Evolutionary conservation across 208 protist genomes (phyloP), one percentile per base, ranked within the genome.

Genomic region (Blechomonas ayalai): DNA sequence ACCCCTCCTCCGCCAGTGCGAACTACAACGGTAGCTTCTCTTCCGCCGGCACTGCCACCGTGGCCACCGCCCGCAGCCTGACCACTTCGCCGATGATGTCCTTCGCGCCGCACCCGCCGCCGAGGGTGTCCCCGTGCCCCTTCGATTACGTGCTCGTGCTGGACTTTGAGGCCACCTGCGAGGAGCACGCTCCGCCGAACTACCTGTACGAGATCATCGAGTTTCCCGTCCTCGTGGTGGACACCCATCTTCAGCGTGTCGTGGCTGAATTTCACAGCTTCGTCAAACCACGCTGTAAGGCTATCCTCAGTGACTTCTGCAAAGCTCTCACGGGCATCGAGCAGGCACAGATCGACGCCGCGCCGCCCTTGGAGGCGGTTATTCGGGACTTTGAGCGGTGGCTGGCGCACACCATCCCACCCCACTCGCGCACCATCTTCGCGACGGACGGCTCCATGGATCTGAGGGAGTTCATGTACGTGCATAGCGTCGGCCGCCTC

Each of bases 131-230:
- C 7, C 29, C 42, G 20, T 90, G 82, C 45, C 79, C 80, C 26
- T 94, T 80, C 59, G 75, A 97, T 63, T 85, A 97, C 76, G 45
- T 96, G 66, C 53, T 92, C 5, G 78, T 96, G 13, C 45, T 96
- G 16, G 89, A 96, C 59, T 96, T 96, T 56, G 89, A 96, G 65
- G 85, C 85, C 4, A 94, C 89, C 12, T 96, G 89, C 49, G 85
- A 96, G 38, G 73, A 91, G 63, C 40, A 63, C 44, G 53, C 67
- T 2, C 67, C 73, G 19, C 65, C 75, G 22, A 63, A 63, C 35
- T 87, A 88, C 57, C 59, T 80, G 38, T 73, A 97, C 51, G 96
- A 98, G 68, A 97, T 98, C 52, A 97, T 98, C 53, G 94, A 98
- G 66, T 97, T 96, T 48, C 92, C 96, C 18, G 83, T 92, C 9